phyloP scores from a whole-genome alignment of 163 green algal species.

The Smithsoniella earleae region DNA sequence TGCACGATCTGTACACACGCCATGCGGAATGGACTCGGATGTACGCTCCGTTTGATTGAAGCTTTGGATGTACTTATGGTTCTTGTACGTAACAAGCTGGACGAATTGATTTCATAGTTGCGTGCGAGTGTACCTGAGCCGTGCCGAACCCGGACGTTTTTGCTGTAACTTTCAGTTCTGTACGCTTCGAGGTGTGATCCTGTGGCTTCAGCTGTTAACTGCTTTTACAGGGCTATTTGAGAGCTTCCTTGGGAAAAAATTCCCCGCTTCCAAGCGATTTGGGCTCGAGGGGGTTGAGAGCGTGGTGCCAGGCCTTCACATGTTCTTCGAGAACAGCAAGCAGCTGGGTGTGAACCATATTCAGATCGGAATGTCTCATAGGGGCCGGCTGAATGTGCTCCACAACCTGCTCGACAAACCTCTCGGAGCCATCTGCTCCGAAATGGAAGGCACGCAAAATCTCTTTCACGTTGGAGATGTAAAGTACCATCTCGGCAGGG shows the following conservation, averaged over 20 bases:
- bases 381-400: slow-evolving; percentile 68
- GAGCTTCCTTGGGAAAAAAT: slow-evolving; percentile 57
- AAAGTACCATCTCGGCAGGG: slow-evolving; percentile 67
- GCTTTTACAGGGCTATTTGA: slow-evolving; percentile 58
- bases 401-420: slow-evolving; percentile 66
- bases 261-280: slow-evolving; percentile 63
- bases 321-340: slow-evolving; percentile 36
- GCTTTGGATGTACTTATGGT: no score
- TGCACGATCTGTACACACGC: no score
- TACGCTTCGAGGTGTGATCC: no score
- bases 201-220: no score
- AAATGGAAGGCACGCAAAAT: slow-evolving; percentile 54
- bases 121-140: no score
- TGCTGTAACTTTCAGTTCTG: no score
- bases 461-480: slow-evolving; percentile 57
- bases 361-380: slow-evolving; percentile 44
- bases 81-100: no score
- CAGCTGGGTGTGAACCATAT: slow-evolving; percentile 41
- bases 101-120: no score
- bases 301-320: slow-evolving; percentile 47
- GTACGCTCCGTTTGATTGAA: no score
- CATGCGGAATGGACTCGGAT: no score
- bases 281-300: slow-evolving; percentile 59
- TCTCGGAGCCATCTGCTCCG: slow-evolving; percentile 49
- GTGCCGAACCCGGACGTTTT: no score